These are phyloP conservation scores for Capronia americana DNA, from an alignment of 2,329 filamentous ascomycete genomes.

Conservation along the genomic window DNA sequence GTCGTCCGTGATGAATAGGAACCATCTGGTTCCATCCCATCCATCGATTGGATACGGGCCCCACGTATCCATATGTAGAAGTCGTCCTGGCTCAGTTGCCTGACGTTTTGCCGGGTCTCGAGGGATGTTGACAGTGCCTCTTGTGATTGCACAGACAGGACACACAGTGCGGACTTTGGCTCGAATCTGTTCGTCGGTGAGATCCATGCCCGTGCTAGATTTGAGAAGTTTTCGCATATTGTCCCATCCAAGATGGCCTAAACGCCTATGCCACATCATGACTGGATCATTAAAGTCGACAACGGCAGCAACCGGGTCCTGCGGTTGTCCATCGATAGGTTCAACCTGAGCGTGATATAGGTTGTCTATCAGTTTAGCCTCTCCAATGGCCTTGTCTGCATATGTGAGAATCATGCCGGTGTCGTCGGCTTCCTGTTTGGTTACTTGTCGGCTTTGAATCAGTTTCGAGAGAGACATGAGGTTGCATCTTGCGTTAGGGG, in stretches of 20 bases:
- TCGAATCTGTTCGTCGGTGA: neutral
- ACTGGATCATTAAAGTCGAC: constrained; percentile 18
- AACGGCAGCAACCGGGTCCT: neutral
- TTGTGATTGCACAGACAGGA: neutral
- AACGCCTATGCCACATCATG: neutral
- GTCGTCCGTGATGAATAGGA: constrained; percentile 25
- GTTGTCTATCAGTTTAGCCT: neutral
- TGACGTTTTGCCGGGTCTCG: neutral
- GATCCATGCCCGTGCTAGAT: neutral
- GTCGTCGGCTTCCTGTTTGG: neutral
- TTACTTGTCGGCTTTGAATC: neutral
- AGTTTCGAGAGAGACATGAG: neutral
- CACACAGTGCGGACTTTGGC: neutral
- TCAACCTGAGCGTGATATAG: constrained; percentile 4
- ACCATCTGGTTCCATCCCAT: neutral
- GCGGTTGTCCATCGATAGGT: neutral
- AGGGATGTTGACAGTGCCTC: neutral
- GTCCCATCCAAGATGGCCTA: neutral
- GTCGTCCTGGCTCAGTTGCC: neutral
- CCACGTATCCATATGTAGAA: neutral
- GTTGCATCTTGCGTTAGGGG: constrained; percentile 6
- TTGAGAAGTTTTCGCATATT: neutral
- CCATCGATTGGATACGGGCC: neutral
- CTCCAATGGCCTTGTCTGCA: neutral
- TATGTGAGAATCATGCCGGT: neutral